Evolutionary conservation across 2,329 filamentous ascomycete genomes (phyloP).

Genomic region (Phialemonium atrogriseum): DNA sequence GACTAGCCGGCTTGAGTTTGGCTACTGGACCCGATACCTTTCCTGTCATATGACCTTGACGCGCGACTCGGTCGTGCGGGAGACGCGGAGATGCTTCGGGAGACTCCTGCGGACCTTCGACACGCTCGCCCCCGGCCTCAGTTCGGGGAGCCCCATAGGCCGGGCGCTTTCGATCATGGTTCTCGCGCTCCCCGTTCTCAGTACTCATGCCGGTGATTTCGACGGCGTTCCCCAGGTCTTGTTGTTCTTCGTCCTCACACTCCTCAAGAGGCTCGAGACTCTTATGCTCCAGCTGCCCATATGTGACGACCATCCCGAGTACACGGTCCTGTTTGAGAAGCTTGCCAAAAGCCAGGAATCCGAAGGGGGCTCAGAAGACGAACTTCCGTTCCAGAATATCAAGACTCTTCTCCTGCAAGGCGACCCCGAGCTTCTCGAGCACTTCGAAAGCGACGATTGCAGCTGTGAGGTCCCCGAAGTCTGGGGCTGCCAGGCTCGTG

Average conservation of each 20-base stretch:
- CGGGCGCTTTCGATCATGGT: conserved; percentile 2
- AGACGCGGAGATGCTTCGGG: conserved; percentile 9
- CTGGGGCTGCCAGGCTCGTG: conserved; percentile 11
- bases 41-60: conserved; percentile 17
- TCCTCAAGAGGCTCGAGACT: conserved; percentile 12
- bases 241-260: conserved; percentile 10
- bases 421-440: conserved; percentile 14
- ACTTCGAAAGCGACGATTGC: conserved; percentile 13
- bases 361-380: conserved; percentile 1
- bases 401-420: conserved; percentile 16
- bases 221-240: conserved; percentile 13
- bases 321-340: conserved; percentile 10
- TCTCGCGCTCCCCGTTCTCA: not conserved
- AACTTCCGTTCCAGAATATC: conserved; percentile 11
- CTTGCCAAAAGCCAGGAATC: conserved; percentile 2
- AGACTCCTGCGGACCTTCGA: conserved; percentile 8
- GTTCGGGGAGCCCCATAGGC: conserved; percentile 2
- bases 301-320: conserved; percentile 13
- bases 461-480: conserved; percentile 12
- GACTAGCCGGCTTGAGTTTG: conserved; percentile 9
- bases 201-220: conserved; percentile 6
- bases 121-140: conserved; percentile 1
- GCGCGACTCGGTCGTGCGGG: conserved; percentile 9
- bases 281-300: conserved; percentile 17
- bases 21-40: conserved; percentile 12